These are phyloP conservation scores for Eremomyces bilateralis DNA, from an alignment of 495 filamentous ascomycete genomes.

Conservation along the genomic window DNA sequence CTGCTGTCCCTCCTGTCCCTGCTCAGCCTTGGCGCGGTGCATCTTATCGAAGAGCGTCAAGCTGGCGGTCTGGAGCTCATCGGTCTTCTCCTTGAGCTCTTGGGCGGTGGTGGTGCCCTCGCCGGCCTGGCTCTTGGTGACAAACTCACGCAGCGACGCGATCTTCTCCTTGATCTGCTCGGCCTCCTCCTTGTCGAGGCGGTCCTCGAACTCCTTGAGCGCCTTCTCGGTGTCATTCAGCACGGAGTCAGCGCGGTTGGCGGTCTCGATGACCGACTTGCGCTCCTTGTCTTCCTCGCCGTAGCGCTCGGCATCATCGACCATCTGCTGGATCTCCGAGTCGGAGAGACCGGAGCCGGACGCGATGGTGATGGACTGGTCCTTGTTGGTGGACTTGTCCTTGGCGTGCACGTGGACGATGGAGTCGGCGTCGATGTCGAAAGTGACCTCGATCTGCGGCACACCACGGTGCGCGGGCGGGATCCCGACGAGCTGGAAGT, in stretches of 20 bases:
- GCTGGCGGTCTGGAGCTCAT: constrained; percentile 87
- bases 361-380: constrained; percentile 95
- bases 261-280: constrained; percentile 80
- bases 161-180: constrained; percentile 92
- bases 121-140: constrained; percentile 84
- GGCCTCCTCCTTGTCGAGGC: constrained; percentile 89
- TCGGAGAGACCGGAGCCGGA: constrained; percentile 96
- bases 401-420: constrained; percentile 98
- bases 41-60: constrained; percentile 99
- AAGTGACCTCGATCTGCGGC: constrained; percentile 94
- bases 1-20: constrained; percentile 18
- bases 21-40: constrained; percentile 80
- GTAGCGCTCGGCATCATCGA: constrained; percentile 92
- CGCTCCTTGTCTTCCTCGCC: constrained; percentile 90
- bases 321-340: constrained; percentile 85
- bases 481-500: constrained; percentile 99
- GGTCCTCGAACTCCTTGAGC: constrained; percentile 86
- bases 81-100: constrained; percentile 93
- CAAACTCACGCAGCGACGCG: constrained; percentile 61
- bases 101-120: constrained; percentile 67
- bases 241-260: constrained; percentile 93
- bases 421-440: constrained; percentile 97
- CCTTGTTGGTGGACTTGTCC: constrained; percentile 98
- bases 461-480: constrained; percentile 95
- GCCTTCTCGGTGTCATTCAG: constrained; percentile 97